Conservation (phyloP, 257 asterid species). For the Ophiorrhiza pumila region DNA sequence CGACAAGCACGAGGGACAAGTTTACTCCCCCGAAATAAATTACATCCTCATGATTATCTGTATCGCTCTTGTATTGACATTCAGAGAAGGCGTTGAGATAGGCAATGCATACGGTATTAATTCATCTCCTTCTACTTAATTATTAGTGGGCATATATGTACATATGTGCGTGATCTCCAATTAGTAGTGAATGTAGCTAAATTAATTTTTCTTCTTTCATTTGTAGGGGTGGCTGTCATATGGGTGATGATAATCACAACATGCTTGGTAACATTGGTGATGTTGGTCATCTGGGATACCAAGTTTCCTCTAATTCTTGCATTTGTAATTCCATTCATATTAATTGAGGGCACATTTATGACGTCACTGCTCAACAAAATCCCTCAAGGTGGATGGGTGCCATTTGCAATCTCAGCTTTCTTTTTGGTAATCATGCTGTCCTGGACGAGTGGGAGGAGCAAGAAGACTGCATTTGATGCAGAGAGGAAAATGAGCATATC, state of each 20-base stretch:
- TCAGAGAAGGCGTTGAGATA: constrained; percentile 52
- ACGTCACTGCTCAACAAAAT: constrained; percentile 46
- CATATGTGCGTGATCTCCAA: too few relatives aligned
- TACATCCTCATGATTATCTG: constrained; percentile 44
- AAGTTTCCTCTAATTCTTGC: constrained; percentile 34
- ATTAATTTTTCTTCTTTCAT: too few relatives aligned
- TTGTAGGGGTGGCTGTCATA: constrained; percentile 50
- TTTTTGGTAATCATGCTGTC: constrained; percentile 49
- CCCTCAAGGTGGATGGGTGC: constrained; percentile 75
- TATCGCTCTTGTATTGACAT: constrained; percentile 39
- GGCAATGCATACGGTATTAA: constrained; percentile 64
- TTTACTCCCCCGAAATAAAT: constrained; percentile 70
- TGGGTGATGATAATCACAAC: constrained; percentile 73
- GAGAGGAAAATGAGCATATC: constrained; percentile 16
- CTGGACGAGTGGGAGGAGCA: constrained; percentile 35
- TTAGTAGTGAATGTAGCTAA: too few relatives aligned
- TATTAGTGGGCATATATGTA: too few relatives aligned
- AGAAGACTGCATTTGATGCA: constrained; percentile 23
- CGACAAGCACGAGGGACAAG: constrained; percentile 53
- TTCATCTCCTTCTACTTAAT: neutral
- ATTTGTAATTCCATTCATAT: constrained; percentile 40
- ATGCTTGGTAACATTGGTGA: constrained; percentile 41
- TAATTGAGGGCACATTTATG: constrained; percentile 48
- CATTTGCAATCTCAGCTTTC: constrained; percentile 49
- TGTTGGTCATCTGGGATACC: constrained; percentile 57